Conservation (phyloP, 2,329 filamentous ascomycete genomes). For the Macrophomina tecta region DNA sequence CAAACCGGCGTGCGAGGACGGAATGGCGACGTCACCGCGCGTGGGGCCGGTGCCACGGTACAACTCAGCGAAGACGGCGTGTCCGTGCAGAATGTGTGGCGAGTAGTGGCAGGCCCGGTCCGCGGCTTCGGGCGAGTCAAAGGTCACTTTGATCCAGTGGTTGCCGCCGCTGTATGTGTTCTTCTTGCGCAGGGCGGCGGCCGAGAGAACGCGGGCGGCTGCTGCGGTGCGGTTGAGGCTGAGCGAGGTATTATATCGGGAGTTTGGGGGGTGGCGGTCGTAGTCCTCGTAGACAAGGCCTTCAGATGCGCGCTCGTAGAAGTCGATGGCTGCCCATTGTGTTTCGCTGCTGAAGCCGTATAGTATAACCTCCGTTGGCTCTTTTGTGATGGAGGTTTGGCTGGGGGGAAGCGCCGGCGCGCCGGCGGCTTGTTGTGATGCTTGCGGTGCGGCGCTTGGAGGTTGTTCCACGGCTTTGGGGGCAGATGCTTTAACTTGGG, state of each 20-base stretch:
- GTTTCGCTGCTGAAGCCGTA: slow-evolving; percentile 76
- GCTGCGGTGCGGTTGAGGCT: slow-evolving; percentile 72
- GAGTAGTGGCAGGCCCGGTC: slow-evolving; percentile 55
- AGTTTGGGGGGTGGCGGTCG: slow-evolving; percentile 77
- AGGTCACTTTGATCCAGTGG: slow-evolving; percentile 79
- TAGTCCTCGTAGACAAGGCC: slow-evolving; percentile 94
- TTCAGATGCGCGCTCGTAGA: slow-evolving; percentile 81
- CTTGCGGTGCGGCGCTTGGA: slow-evolving; percentile 20
- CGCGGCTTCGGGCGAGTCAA: slow-evolving; percentile 55
- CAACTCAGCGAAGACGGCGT: slow-evolving; percentile 55
- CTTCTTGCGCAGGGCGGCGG: slow-evolving; percentile 77
- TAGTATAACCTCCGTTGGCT: slow-evolving; percentile 80
- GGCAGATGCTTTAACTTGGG: slow-evolving; percentile 36
- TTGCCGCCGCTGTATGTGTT: slow-evolving; percentile 82
- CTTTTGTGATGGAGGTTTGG: slow-evolving; percentile 51
- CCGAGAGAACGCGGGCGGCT: slow-evolving; percentile 69
- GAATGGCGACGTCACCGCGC: slow-evolving; percentile 49
- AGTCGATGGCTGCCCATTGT: slow-evolving; percentile 84
- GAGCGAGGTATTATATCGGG: slow-evolving; percentile 75
- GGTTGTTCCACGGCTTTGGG: slow-evolving; percentile 18
- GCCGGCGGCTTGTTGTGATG: slow-evolving; percentile 39
- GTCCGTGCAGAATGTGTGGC: slow-evolving; percentile 55
- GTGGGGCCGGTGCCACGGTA: slow-evolving; percentile 53
- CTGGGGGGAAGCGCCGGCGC: slow-evolving; percentile 43
- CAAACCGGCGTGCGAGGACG: slow-evolving; percentile 41